Evolutionary conservation across 768 basidiomycete genomes (phyloP).

Genomic region (Calvatia gigantea): DNA sequence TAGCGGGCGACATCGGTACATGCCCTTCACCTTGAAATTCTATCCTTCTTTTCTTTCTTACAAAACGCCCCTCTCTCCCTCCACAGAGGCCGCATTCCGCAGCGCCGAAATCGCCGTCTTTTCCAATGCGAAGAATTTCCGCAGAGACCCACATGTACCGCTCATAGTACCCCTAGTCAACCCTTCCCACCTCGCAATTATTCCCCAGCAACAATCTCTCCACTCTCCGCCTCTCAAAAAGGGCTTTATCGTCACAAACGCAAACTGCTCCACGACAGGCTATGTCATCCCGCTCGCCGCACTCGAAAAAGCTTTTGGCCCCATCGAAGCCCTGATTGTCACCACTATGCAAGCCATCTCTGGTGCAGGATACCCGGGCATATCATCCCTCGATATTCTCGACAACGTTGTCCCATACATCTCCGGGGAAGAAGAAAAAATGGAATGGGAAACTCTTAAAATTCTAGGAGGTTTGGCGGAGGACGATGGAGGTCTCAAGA

Average conservation of each 20-base stretch:
- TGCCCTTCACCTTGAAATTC: neutral
- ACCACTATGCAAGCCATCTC: slow-evolving; percentile 98
- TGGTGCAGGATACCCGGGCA: slow-evolving; percentile 96
- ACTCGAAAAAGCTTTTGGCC: slow-evolving; percentile 88
- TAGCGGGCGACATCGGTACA: slow-evolving; percentile 90
- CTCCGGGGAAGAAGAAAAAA: slow-evolving; percentile 92
- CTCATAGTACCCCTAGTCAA: slow-evolving; percentile 97
- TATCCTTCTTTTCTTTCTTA: neutral
- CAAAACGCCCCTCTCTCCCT: slow-evolving; percentile 27
- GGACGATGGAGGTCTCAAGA: slow-evolving; percentile 47
- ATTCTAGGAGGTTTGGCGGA: slow-evolving; percentile 82
- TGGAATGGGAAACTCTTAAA: slow-evolving; percentile 98
- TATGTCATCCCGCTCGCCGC: slow-evolving; percentile 89
- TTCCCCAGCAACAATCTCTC: slow-evolving; percentile 74
- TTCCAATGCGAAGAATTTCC: slow-evolving; percentile 96
- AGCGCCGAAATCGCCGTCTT: slow-evolving; percentile 88
- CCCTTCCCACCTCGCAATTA: slow-evolving; percentile 76
- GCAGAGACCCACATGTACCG: slow-evolving; percentile 88
- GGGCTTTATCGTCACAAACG: slow-evolving; percentile 97
- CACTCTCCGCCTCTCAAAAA: slow-evolving; percentile 66
- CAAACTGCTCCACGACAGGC: slow-evolving; percentile 97
- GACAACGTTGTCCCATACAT: slow-evolving; percentile 98
- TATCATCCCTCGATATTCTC: slow-evolving; percentile 83
- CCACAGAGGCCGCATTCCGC: slow-evolving; percentile 82
- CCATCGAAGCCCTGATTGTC: slow-evolving; percentile 86